phyloP scores from a whole-genome alignment of 805 yeast genomes.

The Wickerhamiella lipophila region DNA sequence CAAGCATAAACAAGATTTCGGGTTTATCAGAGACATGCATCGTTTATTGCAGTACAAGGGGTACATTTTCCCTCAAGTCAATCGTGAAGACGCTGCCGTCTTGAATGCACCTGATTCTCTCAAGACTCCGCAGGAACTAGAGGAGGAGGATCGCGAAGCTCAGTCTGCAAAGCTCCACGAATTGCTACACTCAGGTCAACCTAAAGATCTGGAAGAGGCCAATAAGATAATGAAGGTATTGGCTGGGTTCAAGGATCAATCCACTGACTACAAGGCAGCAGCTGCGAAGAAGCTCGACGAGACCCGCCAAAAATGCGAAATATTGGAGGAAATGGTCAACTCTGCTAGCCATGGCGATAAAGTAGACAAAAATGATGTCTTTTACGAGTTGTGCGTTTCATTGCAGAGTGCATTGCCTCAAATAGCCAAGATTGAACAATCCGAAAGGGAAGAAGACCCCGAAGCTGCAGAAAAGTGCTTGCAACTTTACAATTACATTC shows the following conservation, averaged over 20 bases:
- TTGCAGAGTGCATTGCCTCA: constrained; percentile 79
- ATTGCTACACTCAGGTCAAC: constrained; percentile 86
- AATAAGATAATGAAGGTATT: constrained; percentile 92
- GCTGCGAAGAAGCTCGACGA: constrained; percentile 75
- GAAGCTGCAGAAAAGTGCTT: constrained; percentile 52
- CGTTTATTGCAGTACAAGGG: constrained; percentile 81
- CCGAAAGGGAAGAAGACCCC: constrained; percentile 40
- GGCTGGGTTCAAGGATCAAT: constrained; percentile 90
- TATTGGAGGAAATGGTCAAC: constrained; percentile 74
- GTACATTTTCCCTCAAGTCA: constrained; percentile 82
- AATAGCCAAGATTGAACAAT: constrained; percentile 65
- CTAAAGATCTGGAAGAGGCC: constrained; percentile 91
- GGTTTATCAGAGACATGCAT: constrained; percentile 91
- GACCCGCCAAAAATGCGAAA: constrained; percentile 71
- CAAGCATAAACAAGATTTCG: constrained; percentile 80
- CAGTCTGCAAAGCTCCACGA: constrained; percentile 94
- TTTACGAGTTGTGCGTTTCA: constrained; percentile 62
- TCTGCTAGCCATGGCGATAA: constrained; percentile 29
- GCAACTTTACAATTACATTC: constrained; percentile 61
- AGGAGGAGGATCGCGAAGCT: constrained; percentile 82
- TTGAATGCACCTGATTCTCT: constrained; percentile 78
- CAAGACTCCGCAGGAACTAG: constrained; percentile 79
- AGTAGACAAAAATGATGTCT: constrained; percentile 49
- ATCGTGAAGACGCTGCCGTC: constrained; percentile 83
- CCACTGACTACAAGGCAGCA: constrained; percentile 60